phyloP scores from a whole-genome alignment of 2,329 filamentous ascomycete genomes.

The Leptoxyphium fumago region DNA sequence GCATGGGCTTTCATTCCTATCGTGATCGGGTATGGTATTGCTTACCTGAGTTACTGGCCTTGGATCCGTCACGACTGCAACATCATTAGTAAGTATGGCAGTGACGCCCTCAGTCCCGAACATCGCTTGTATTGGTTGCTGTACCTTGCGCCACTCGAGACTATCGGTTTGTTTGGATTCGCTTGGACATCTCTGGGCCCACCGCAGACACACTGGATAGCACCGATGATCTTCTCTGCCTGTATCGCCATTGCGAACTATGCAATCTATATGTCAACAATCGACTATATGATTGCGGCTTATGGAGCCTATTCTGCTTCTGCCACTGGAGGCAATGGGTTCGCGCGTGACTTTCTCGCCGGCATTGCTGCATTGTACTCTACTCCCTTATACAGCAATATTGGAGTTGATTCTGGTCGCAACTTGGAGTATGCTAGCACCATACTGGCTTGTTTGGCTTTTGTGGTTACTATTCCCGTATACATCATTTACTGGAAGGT shows the following conservation, averaged over 20 bases:
- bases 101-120: slow-evolving; percentile 42
- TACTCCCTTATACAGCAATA: slow-evolving; percentile 33
- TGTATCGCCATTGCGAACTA: slow-evolving; percentile 57
- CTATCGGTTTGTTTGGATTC: slow-evolving; percentile 56
- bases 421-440: background rate
- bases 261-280: slow-evolving; percentile 19
- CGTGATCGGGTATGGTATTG: slow-evolving; percentile 49
- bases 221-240: slow-evolving; percentile 47
- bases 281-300: slow-evolving; percentile 53
- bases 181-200: slow-evolving; percentile 53
- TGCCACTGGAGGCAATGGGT: slow-evolving; percentile 62
- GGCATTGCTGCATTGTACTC: slow-evolving; percentile 56
- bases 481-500: background rate
- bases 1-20: slow-evolving; percentile 26
- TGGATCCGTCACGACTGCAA: slow-evolving; percentile 18
- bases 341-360: slow-evolving; percentile 57
- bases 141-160: slow-evolving; percentile 44
- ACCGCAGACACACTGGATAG: slow-evolving; percentile 47
- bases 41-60: slow-evolving; percentile 45
- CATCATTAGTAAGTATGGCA: slow-evolving; percentile 30
- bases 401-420: slow-evolving; percentile 1
- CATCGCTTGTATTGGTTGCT: slow-evolving; percentile 51
- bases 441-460: background rate
- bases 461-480: background rate
- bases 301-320: slow-evolving; percentile 61